Percentiles rank a stretch among this genome's conserved stretches.
Evolutionary conservation across 805 yeast genomes (phyloP).

Genomic region (Ogataea pini): DNA sequence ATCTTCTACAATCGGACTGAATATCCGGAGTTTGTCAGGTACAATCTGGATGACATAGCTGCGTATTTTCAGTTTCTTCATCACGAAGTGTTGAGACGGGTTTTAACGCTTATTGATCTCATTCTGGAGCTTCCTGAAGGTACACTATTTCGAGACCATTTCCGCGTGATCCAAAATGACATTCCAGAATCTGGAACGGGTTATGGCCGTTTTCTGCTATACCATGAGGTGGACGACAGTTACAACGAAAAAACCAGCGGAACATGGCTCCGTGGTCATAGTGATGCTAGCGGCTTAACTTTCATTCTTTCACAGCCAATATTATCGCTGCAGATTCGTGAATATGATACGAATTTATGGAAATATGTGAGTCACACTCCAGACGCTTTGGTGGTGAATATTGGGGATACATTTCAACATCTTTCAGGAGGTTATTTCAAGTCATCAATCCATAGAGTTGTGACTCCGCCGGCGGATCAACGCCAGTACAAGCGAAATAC

Average conservation of each 20-base stretch:
- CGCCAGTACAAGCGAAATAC: conserved; percentile 38
- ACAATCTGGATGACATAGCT: conserved; percentile 42
- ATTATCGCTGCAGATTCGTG: conserved; percentile 41
- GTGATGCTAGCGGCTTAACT: conserved; percentile 44
- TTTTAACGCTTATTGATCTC: conserved; percentile 44
- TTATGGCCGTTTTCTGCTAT: conserved; percentile 40
- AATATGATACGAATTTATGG: conserved; percentile 40
- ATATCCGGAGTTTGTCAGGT: conserved; percentile 43
- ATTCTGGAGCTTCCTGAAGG: conserved; percentile 51
- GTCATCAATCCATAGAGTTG: conserved; percentile 48
- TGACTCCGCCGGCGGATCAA: conserved; percentile 49
- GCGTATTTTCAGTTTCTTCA: conserved; percentile 43
- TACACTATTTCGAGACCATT: conserved; percentile 38
- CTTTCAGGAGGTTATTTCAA: conserved; percentile 49
- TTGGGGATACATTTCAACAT: conserved; percentile 44
- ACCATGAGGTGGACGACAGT: conserved; percentile 36
- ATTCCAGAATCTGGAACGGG: conserved; percentile 40
- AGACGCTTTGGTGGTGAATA: conserved; percentile 41
- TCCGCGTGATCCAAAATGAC: conserved; percentile 36
- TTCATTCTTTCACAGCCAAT: conserved; percentile 45
- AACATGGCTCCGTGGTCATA: conserved; percentile 50
- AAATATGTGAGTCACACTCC: conserved; percentile 42
- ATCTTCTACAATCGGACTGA: conserved; percentile 31
- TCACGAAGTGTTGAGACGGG: conserved; percentile 37
- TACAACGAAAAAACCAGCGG: conserved; percentile 36